A percentile compares a stretch with the other conserved stretches of the same genome.
Conservation (phyloP, 306 rosid genomes). For the Hippophae rhamnoides region DNA sequence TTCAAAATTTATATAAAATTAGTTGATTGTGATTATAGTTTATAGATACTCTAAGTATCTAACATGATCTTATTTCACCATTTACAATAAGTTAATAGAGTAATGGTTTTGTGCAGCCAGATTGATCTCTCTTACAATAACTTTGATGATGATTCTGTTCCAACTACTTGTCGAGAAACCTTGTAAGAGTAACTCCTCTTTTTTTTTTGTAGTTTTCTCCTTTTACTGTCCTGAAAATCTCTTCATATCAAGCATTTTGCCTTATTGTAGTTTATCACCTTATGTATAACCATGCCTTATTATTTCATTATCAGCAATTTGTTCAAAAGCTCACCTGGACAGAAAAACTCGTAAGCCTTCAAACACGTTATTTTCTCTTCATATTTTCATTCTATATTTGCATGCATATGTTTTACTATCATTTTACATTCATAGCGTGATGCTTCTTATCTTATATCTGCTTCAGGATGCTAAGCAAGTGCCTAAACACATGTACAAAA, state of each 20-base stretch:
- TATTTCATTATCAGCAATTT: conserved; percentile 9
- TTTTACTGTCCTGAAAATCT: too few relatives aligned
- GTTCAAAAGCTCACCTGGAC: conserved; percentile 12
- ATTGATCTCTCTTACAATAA: conserved; percentile 15
- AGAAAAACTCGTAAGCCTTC: conserved; percentile 11
- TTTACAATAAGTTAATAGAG: background rate
- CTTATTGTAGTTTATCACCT: too few relatives aligned
- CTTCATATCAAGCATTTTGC: too few relatives aligned
- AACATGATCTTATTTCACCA: background rate
- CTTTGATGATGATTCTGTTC: conserved; percentile 3
- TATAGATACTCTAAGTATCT: background rate
- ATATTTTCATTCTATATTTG: background rate
- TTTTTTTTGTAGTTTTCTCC: background rate
- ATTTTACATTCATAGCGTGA: background rate
- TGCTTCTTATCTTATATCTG: background rate
- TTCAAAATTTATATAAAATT: background rate
- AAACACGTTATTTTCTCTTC: background rate
- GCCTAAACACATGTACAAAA: conserved; percentile 8
- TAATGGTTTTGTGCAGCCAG: conserved; percentile 7
- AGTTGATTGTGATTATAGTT: background rate
- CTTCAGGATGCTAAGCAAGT: conserved; percentile 6
- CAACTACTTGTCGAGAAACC: conserved; percentile 9
- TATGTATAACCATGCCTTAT: background rate
- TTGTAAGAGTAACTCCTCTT: background rate
- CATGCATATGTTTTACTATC: background rate